Evolutionary conservation across 2,329 filamentous ascomycete genomes (phyloP), one percentile per base, ranked within the genome.

Genomic region (Trichophyton benhamiae): DNA sequence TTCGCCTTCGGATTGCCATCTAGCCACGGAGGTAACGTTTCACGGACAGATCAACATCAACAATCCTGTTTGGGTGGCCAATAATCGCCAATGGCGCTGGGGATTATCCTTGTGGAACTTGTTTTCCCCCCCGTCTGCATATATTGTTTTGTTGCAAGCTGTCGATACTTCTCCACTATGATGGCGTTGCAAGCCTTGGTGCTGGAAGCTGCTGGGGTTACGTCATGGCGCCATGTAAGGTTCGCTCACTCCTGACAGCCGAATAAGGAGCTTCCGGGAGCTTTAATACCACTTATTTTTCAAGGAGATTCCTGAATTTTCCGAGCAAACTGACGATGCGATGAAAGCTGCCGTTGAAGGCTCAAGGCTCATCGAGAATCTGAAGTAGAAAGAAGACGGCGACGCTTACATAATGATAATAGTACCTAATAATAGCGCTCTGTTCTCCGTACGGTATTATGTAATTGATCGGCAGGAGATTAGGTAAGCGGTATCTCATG

Each of bases 11-110:
- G 52, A 55, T 36, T 55, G 25, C 22, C 52, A 25, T 55, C 52
- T 55, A 55, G 52, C 52, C 52, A 55, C 27, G 33, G 52, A 55
- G 52, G 52, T 36, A 55, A 55, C 52, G 52, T 55, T 55, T 55
- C 52, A 55, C 52, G 52, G 27, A 30, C 22, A 13, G 52, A 55
- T 55, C 52, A 55, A 15, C 52, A 53, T n/a, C 33, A 36, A 55
- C 52, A 55, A 55, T 55, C 52, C 52, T 55, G 52, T 27, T 55
- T 8, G 52, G 41, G 52, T 55, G 52, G 52, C 52, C 52, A 55
- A 55, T 55, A 17, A 55, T 55, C 25, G 6, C 11, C 15, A 36
- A 55, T 36, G 30, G 52, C 52, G n/a, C 52, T 13, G 27, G 27
- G 33, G 27, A 9, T 33, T 20, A 17, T 17, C 27, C 52, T 27